Conservation (phyloP, 1,139 yeast species). For the Debaryomyces subglobosus region DNA sequence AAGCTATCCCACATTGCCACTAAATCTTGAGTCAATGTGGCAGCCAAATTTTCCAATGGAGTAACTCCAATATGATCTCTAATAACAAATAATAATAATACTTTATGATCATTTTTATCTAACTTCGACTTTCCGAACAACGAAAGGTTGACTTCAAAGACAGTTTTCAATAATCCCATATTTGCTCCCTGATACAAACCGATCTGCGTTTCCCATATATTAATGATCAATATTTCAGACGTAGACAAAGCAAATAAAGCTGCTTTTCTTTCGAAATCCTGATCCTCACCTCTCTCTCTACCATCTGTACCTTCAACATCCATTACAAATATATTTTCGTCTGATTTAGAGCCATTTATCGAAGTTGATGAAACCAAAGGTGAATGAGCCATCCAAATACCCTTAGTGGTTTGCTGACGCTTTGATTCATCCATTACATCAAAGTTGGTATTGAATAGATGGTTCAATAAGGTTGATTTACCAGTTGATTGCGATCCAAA, state of each 20-base stretch:
- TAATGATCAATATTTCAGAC: conserved; percentile 85
- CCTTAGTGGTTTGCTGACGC: conserved; percentile 88
- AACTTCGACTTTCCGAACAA: conserved; percentile 59
- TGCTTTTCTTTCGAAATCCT: conserved; percentile 95
- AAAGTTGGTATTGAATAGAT: conserved; percentile 80
- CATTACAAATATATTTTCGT: conserved; percentile 68
- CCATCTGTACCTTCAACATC: conserved; percentile 99
- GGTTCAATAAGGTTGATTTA: conserved; percentile 86
- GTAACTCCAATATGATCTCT: conserved; percentile 92
- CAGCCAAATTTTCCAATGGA: conserved; percentile 71
- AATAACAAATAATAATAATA: conserved; percentile 81
- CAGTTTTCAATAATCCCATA: conserved; percentile 93
- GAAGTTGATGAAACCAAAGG: conserved; percentile 37
- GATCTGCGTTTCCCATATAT: conserved; percentile 96
- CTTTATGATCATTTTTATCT: conserved; percentile 54
- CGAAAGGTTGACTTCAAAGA: conserved; percentile 90
- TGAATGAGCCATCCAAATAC: conserved; percentile 88
- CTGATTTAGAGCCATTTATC: conserved; percentile 19
- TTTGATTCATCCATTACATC: conserved; percentile 91
- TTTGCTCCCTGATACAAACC: conserved; percentile 98
- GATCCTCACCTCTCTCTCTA: conserved; percentile 96
- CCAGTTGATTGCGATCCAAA: conserved; percentile 98
- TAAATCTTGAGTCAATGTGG: conserved; percentile 71
- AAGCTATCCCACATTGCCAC: conserved; percentile 76
- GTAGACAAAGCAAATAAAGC: conserved; percentile 94